Conservation (phyloP, 768 basidiomycete species). For the Psilocybe subaeruginosa region DNA sequence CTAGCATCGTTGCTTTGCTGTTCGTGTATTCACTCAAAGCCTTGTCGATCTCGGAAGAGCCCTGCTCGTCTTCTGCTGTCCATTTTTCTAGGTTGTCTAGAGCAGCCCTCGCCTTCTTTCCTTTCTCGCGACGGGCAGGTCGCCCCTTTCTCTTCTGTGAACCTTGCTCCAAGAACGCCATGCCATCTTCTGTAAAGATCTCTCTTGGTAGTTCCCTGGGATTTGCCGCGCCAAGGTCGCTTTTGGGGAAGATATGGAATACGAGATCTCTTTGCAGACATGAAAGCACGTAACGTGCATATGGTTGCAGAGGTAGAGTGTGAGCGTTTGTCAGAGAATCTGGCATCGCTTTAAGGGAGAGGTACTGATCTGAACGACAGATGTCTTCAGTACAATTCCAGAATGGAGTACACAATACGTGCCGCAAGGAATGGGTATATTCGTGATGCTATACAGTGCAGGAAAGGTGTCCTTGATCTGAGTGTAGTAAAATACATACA, state of each 20-base stretch:
- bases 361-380: slow-evolving; percentile 55
- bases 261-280: slow-evolving; percentile 47
- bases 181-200: slow-evolving; percentile 49
- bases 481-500: slow-evolving; percentile 71
- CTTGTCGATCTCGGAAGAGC: slow-evolving; percentile 2
- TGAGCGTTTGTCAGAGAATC: slow-evolving; percentile 40
- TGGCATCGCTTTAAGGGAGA: slow-evolving; percentile 52
- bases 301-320: slow-evolving; percentile 50
- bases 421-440: slow-evolving; percentile 68
- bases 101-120: slow-evolving; percentile 53
- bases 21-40: slow-evolving; percentile 39
- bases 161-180: slow-evolving; percentile 24
- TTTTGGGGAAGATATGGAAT: slow-evolving; percentile 65
- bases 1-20: slow-evolving; percentile 45
- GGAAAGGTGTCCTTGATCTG: slow-evolving; percentile 64
- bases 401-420: slow-evolving; percentile 20
- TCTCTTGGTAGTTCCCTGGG: slow-evolving; percentile 75
- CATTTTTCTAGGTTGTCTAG: slow-evolving; percentile 52
- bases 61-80: slow-evolving; percentile 39
- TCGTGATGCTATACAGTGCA: slow-evolving; percentile 47
- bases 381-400: slow-evolving; percentile 8
- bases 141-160: slow-evolving; percentile 61
- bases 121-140: slow-evolving; percentile 63
- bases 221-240: slow-evolving; percentile 51
- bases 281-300: slow-evolving; percentile 52